Evolutionary conservation across 805 yeast species (phyloP).

Genomic region (Yamadazyma endophytica): DNA sequence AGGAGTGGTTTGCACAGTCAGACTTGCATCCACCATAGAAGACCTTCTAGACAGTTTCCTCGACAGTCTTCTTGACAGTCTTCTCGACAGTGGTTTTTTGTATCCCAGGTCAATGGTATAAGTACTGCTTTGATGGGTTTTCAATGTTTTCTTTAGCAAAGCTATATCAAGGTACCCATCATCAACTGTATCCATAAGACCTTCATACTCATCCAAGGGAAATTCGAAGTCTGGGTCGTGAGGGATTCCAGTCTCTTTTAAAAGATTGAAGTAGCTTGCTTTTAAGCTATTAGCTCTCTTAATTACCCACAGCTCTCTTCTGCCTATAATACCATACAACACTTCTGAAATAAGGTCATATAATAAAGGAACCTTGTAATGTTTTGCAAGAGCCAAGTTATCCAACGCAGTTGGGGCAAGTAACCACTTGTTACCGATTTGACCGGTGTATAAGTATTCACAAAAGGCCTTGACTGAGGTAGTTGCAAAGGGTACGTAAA

Average conservation of each 20-base stretch:
- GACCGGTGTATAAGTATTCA: conserved; percentile 76
- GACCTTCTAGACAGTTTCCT: conserved; percentile 8
- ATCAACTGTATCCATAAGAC: conserved; percentile 55
- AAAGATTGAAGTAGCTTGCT: conserved; percentile 19
- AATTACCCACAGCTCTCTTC: conserved; percentile 54
- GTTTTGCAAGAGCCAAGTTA: conserved; percentile 56
- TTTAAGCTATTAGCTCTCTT: conserved; percentile 37
- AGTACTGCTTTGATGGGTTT: conserved; percentile 19
- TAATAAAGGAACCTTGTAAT: conserved; percentile 64
- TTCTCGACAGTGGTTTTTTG: no score
- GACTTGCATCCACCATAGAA: conserved; percentile 6
- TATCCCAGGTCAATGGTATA: conserved; percentile 2
- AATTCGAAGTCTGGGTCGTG: conserved; percentile 23
- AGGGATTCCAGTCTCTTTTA: conserved; percentile 20
- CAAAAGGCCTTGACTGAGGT: conserved; percentile 59
- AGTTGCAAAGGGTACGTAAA: conserved; percentile 66
- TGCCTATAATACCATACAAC: conserved; percentile 63
- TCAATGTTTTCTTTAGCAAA: conserved; percentile 45
- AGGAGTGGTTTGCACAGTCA: background rate
- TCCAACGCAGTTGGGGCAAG: conserved; percentile 66
- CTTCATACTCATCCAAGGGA: conserved; percentile 50
- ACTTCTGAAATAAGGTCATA: conserved; percentile 68
- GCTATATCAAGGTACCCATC: conserved; percentile 61
- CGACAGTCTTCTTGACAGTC: conserved; percentile 4
- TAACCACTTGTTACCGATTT: conserved; percentile 72